Percentiles rank a stretch among this genome's conserved stretches.
Evolutionary conservation across 306 rosid genomes (phyloP).

Genomic region (Gastrolobium villosum): DNA sequence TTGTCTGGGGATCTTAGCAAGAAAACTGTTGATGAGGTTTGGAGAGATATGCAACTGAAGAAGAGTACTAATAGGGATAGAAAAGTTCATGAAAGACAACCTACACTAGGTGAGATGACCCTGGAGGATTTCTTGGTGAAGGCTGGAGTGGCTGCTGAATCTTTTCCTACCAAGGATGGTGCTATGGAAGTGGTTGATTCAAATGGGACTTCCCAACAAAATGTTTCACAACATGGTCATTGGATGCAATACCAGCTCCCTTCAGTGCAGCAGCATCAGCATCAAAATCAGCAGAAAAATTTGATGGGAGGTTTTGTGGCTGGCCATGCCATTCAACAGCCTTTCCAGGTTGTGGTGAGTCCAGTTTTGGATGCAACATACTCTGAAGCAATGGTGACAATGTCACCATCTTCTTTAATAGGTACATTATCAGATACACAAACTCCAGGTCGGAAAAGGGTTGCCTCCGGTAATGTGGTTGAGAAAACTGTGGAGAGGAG

Average conservation of each 20-base stretch:
- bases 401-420: constrained; percentile 76
- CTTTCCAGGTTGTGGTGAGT: constrained; percentile 51
- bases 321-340: constrained; percentile 66
- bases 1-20: constrained; percentile 75
- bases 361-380: constrained; percentile 72
- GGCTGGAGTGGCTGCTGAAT: constrained; percentile 83
- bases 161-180: constrained; percentile 54
- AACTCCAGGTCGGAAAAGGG: constrained; percentile 79
- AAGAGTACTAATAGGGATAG: constrained; percentile 41
- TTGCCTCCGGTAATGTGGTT: constrained; percentile 70
- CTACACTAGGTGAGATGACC: constrained; percentile 95
- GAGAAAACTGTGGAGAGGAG: constrained; percentile 94
- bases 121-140: constrained; percentile 94
- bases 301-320: constrained; percentile 74
- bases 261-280: constrained; percentile 51
- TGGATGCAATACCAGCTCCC: constrained; percentile 78
- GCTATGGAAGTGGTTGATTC: constrained; percentile 57
- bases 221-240: constrained; percentile 65
- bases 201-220: constrained; percentile 40
- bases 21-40: constrained; percentile 97
- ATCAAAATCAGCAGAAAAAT: constrained; percentile 60
- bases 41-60: constrained; percentile 88
- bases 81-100: constrained; percentile 62
- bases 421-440: constrained; percentile 79
- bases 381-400: constrained; percentile 62